A percentile compares a stretch with the other conserved stretches of the same genome.
These are phyloP conservation scores for Maudiozyma bulderi DNA, from an alignment of 805 yeast genomes.

Conservation along the genomic window DNA sequence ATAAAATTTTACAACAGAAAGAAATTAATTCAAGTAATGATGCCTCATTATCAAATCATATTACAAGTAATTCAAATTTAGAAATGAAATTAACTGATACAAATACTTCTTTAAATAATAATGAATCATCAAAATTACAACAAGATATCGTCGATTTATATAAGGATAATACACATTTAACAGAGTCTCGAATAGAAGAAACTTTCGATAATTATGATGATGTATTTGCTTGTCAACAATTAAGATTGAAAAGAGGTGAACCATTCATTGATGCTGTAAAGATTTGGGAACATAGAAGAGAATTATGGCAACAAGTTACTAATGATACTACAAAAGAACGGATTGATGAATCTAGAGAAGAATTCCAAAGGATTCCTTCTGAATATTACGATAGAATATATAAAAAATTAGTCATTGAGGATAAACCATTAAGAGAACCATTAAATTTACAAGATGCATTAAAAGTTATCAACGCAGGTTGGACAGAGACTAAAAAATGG, in stretches of 20 bases:
- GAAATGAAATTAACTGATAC: conserved; percentile 22
- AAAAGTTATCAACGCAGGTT: conserved; percentile 68
- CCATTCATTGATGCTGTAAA: conserved; percentile 45
- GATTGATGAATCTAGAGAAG: conserved; percentile 10
- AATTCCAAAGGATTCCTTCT: conserved; percentile 31
- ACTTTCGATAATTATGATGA: conserved; percentile 27
- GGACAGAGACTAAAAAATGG: conserved; percentile 76
- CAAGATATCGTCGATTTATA: too few relatives aligned
- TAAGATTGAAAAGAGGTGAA: conserved; percentile 27
- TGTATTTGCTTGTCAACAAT: conserved; percentile 23
- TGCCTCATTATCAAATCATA: conserved; percentile 8
- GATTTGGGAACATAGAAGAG: conserved; percentile 63
- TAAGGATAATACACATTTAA: too few relatives aligned
- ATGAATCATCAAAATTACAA: too few relatives aligned
- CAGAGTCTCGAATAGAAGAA: conserved; percentile 3
- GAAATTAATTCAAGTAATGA: conserved; percentile 5
- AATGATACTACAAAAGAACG: conserved; percentile 8
- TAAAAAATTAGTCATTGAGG: conserved; percentile 58
- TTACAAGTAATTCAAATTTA: conserved; percentile 1
- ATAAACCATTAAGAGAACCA: conserved; percentile 55
- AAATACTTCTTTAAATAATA: too few relatives aligned
- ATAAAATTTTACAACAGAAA: conserved; percentile 7
- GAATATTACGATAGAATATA: conserved; percentile 56
- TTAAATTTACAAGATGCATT: conserved; percentile 68
- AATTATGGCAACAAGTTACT: conserved; percentile 42